Conservation (phyloP, 1,284 basidiomycete genomes). For the Leccinum subrobustum region DNA sequence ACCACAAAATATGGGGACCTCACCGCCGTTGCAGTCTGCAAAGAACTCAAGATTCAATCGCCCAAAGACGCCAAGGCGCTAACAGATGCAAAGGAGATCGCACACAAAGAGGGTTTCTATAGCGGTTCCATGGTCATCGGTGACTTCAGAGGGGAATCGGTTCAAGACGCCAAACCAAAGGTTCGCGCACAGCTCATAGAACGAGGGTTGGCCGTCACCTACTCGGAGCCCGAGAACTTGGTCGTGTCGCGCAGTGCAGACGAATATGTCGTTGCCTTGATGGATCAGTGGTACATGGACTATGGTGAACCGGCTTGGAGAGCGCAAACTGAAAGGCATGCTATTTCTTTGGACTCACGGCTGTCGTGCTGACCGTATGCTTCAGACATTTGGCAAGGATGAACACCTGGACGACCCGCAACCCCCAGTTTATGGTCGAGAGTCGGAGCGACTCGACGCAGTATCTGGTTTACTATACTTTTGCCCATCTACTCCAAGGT, state of each 20-base stretch:
- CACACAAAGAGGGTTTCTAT: constrained; percentile 99
- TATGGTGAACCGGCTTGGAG: constrained; percentile 60
- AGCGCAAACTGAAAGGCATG: constrained; percentile 81
- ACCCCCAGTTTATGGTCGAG: constrained; percentile 91
- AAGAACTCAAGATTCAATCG: constrained; percentile 93
- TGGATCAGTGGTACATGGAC: constrained; percentile 99
- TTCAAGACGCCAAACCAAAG: constrained; percentile 89
- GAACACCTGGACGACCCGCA: constrained; percentile 79
- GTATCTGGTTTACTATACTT: constrained; percentile 98
- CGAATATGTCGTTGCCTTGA: constrained; percentile 96
- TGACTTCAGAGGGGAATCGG: constrained; percentile 83
- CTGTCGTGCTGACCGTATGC: not conserved
- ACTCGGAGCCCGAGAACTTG: constrained; percentile 94
- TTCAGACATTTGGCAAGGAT: constrained; percentile 79
- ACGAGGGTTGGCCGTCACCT: constrained; percentile 78
- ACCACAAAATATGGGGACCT: too few species aligned
- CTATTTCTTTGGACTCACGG: constrained; percentile 34
- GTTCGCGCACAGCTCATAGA: constrained; percentile 87
- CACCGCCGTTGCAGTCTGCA: constrained; percentile 70
- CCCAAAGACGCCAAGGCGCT: constrained; percentile 94
- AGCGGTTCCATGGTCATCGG: constrained; percentile 89
- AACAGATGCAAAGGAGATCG: constrained; percentile 95
- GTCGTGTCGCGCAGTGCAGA: constrained; percentile 90
- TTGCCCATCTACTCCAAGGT: constrained; percentile 89
- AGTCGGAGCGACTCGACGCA: constrained; percentile 97